Conservation (phyloP, 2,329 filamentous ascomycete species). For the Xylariaceae sp. region DNA sequence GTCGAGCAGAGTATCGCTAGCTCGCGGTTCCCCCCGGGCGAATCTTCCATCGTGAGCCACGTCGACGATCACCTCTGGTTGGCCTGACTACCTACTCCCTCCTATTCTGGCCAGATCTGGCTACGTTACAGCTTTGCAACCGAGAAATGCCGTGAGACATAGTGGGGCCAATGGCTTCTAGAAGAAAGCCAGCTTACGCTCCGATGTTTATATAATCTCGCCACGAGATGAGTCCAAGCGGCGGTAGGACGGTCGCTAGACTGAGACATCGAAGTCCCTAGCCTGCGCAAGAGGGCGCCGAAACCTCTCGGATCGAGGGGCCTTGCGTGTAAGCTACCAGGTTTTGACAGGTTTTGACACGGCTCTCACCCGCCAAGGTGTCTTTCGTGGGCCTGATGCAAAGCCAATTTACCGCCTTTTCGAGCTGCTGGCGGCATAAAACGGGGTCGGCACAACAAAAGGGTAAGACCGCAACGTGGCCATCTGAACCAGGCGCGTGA, state of each 20-base stretch:
- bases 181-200: no score
- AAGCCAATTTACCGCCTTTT: not conserved
- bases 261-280: no score
- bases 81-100: not conserved
- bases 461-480: conserved; percentile 3
- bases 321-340: no score
- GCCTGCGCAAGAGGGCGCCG: no score
- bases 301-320: no score
- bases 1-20: not conserved
- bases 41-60: not conserved
- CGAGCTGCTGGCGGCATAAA: not conserved
- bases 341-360: not conserved
- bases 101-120: no score
- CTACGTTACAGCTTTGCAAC: no score
- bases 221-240: no score
- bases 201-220: no score
- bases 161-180: no score
- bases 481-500: not conserved
- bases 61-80: not conserved
- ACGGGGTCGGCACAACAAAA: not conserved
- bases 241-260: no score
- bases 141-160: no score
- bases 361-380: not conserved
- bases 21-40: not conserved
- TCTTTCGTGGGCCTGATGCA: not conserved